Percentiles rank a stretch among this genome's conserved stretches.
These are phyloP conservation scores for Circinella minor DNA, from an alignment of 371 early-diverging fungal genomes.

Conservation along the genomic window DNA sequence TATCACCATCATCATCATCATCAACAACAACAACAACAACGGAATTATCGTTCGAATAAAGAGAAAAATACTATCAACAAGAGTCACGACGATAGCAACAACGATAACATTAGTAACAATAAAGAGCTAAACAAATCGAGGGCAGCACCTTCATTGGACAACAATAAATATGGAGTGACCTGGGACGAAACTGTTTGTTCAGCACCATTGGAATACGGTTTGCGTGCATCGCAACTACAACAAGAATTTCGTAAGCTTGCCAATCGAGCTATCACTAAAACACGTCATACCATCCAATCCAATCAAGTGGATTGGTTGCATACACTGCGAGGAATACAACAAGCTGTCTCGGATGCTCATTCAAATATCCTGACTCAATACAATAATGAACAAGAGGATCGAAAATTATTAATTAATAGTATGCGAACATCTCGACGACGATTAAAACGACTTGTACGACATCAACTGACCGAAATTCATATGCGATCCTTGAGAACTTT, in stretches of 20 bases:
- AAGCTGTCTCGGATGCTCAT: neutral
- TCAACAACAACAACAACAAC: neutral
- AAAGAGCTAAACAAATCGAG: too few species aligned
- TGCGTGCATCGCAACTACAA: neutral
- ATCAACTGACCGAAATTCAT: neutral
- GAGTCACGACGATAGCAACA: neutral
- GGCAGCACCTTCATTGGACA: neutral
- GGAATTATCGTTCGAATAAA: neutral
- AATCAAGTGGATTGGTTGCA: slow-evolving; percentile 5
- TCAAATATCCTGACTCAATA: neutral
- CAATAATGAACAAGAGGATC: too few species aligned
- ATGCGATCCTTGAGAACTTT: neutral
- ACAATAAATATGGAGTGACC: neutral
- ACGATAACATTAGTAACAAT: neutral
- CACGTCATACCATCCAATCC: neutral
- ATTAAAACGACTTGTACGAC: neutral
- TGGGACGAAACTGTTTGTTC: slow-evolving; percentile 4
- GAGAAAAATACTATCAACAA: neutral
- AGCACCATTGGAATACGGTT: slow-evolving; percentile 7
- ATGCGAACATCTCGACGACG: neutral
- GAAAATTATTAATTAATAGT: neutral
- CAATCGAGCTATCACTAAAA: neutral
- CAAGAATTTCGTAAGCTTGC: neutral
- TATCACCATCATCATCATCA: neutral
- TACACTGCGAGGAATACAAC: neutral